These are phyloP conservation scores for Solanum ossicruentum DNA, from an alignment of 257 asterid species.

Conservation along the genomic window DNA sequence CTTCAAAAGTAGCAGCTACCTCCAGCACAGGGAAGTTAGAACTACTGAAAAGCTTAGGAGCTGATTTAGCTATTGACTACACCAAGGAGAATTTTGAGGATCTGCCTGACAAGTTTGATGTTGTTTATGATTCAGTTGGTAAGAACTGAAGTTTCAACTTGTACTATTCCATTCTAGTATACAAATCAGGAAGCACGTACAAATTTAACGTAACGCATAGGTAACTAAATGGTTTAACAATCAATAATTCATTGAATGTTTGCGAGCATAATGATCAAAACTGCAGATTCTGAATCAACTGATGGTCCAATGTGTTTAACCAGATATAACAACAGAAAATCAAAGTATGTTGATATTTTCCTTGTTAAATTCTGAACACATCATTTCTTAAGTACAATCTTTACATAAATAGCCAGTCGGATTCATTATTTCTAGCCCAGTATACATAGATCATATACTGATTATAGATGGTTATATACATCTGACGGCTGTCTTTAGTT, in stretches of 20 bases:
- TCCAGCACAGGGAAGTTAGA: constrained; percentile 63
- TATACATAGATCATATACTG: too few relatives aligned
- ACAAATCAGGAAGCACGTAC: not conserved
- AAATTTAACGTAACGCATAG: not conserved
- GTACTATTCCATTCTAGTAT: not conserved
- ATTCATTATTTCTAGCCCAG: not conserved
- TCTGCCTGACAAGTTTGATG: constrained; percentile 59
- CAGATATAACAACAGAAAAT: not conserved
- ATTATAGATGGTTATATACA: not conserved
- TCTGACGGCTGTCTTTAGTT: not conserved
- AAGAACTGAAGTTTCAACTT: constrained; percentile 6
- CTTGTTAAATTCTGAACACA: not conserved
- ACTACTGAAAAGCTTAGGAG: constrained; percentile 64
- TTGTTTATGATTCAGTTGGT: constrained; percentile 85
- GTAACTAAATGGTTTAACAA: not conserved
- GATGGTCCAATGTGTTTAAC: not conserved
- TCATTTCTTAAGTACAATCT: not conserved
- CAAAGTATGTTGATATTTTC: not conserved
- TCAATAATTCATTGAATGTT: not conserved
- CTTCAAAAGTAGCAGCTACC: constrained; percentile 81
- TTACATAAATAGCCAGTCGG: not conserved
- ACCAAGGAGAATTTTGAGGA: constrained; percentile 71
- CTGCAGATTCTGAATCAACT: not conserved
- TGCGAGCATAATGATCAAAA: not conserved
- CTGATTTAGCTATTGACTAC: constrained; percentile 76